Evolutionary conservation across 2,329 filamentous ascomycete species (phyloP).

Genomic region (Colletotrichum lini): DNA sequence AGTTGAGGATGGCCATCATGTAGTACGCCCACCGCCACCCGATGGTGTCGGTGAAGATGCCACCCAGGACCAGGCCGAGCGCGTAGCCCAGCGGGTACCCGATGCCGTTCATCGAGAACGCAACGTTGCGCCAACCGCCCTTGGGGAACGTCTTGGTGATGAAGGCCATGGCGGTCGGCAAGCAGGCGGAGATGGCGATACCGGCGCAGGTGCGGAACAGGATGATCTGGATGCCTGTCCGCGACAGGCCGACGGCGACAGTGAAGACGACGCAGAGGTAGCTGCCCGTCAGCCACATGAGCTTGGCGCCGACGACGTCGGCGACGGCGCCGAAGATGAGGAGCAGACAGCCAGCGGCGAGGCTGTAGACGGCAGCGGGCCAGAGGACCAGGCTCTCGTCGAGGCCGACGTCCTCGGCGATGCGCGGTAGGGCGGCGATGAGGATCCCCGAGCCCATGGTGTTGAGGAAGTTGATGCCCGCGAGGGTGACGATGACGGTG

Average conservation of each 20-base stretch:
- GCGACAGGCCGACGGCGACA: slow-evolving; percentile 51
- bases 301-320: slow-evolving; percentile 54
- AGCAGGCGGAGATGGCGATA: slow-evolving; percentile 54
- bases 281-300: slow-evolving; percentile 53
- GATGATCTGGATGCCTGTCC: slow-evolving; percentile 55
- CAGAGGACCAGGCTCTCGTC: slow-evolving; percentile 50
- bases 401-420: slow-evolving; percentile 53
- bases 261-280: slow-evolving; percentile 52
- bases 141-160: slow-evolving; percentile 55
- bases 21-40: slow-evolving; percentile 65
- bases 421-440: slow-evolving; percentile 55
- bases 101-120: slow-evolving; percentile 61
- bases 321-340: slow-evolving; percentile 55
- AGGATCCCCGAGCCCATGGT: slow-evolving; percentile 56
- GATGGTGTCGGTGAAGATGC: slow-evolving; percentile 62
- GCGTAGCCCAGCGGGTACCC: slow-evolving; percentile 63
- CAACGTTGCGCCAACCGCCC: slow-evolving; percentile 56
- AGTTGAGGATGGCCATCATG: slow-evolving; percentile 54
- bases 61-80: slow-evolving; percentile 64
- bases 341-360: slow-evolving; percentile 50
- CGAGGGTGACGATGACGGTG: slow-evolving; percentile 51
- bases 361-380: slow-evolving; percentile 50
- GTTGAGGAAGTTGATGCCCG: slow-evolving; percentile 54
- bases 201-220: slow-evolving; percentile 54
- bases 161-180: slow-evolving; percentile 55